Evolutionary conservation across 441 rosid species (phyloP), one percentile per base, ranked within the genome.

Genomic region (Dalechampia spathulata): DNA sequence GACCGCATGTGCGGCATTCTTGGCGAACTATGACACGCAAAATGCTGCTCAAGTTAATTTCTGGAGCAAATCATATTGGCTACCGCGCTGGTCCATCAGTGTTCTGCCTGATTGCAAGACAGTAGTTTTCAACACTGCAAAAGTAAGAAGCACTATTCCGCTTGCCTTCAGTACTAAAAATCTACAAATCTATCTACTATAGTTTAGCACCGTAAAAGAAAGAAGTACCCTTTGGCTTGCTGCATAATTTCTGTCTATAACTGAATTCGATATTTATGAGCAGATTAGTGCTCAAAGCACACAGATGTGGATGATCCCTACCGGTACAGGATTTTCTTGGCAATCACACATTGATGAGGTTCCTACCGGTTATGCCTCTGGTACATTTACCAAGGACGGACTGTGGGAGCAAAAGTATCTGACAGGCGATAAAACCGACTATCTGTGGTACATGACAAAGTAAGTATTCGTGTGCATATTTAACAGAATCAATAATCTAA

Each of bases 81-180:
- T 93, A 50, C 99, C 99, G 54, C 93, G 89, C 14, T 93, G 99
- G 99, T 90, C 99, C 49, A 72, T 93, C 63, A 93, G 99, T 72
- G 68, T 93, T 64, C 94, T 93, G 40, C 99, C 97, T n/a, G 99
- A 90, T 74, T 93, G 97, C 88, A 85, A 85, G 79, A 90, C 81
- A 65, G 85, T 81, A 7, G 89, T 77, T 60, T 90, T 77, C 67
- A 93, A 93, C 80, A 90, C 97, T 22, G 97, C 96, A 62, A 83
- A 83, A 83, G 99, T 90, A 63, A 75, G 82, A 42, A 60, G 21
- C n/a, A n/a, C n/a, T n/a, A n/a, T n/a, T n/a, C n/a, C n/a, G n/a
- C n/a, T n/a, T n/a, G n/a, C n/a, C n/a, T n/a, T n/a, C n/a, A n/a
- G n/a, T n/a, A n/a, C n/a, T n/a, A n/a, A n/a, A n/a, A n/a, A n/a